Conservation (phyloP, 192 early-diverging fungal genomes). For the Umbelopsis vinacea region DNA sequence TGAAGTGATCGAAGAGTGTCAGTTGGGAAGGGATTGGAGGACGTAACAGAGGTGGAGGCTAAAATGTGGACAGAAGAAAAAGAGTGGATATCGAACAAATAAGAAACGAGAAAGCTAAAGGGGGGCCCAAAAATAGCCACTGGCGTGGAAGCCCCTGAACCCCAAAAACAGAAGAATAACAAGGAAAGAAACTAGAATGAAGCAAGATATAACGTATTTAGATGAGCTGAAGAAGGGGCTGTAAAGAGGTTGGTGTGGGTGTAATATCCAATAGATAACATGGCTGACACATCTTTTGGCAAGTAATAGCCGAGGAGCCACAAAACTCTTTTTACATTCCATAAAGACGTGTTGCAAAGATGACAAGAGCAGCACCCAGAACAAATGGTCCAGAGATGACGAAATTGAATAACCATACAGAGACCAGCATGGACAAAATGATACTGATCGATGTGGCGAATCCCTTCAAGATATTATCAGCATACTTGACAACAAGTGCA, state of each 20-base stretch:
- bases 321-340: slow-evolving; percentile 42
- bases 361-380: slow-evolving; percentile 71
- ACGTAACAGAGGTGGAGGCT: neutral
- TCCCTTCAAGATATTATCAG: slow-evolving; percentile 99
- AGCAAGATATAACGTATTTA: neutral
- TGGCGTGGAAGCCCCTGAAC: neutral
- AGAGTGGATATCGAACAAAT: too few relatives aligned
- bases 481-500: slow-evolving; percentile 96
- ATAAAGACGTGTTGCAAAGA: slow-evolving; percentile 81
- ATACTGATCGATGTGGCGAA: slow-evolving; percentile 98
- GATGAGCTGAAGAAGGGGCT: neutral
- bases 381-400: slow-evolving; percentile 72
- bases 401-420: slow-evolving; percentile 86
- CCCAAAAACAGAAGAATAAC: neutral
- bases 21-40: neutral
- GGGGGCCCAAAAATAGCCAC: neutral
- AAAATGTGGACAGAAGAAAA: neutral
- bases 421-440: slow-evolving; percentile 84
- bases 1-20: neutral
- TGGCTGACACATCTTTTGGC: too few relatives aligned
- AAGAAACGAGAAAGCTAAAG: neutral
- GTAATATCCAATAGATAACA: neutral
- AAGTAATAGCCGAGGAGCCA: too few relatives aligned
- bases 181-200: neutral
- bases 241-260: neutral